phyloP scores from a whole-genome alignment of 129 eudicot species.

The Flaveria bidentis region DNA sequence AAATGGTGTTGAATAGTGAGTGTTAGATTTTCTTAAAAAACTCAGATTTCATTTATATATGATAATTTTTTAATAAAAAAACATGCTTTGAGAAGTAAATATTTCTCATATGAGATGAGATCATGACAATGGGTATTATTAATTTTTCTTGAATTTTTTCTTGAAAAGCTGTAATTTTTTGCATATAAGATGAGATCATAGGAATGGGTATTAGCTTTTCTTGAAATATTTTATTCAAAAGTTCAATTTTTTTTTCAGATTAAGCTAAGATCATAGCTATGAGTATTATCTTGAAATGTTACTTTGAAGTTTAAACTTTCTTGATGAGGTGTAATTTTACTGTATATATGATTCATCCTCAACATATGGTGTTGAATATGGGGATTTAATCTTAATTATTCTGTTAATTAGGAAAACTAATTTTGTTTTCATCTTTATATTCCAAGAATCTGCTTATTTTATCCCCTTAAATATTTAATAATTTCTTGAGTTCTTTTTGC shows the following conservation, averaged over 20 bases:
- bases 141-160: background rate
- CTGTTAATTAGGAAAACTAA: background rate
- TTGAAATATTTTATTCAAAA: slow-evolving; percentile 19
- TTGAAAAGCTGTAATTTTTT: background rate
- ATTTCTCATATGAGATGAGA: slow-evolving; percentile 4
- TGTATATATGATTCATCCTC: slow-evolving; percentile 5
- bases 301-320: background rate
- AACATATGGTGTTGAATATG: slow-evolving; percentile 1
- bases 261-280: slow-evolving; percentile 12
- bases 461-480: background rate
- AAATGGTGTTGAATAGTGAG: slow-evolving; percentile 6
- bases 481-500: slow-evolving; percentile 14
- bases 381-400: slow-evolving; percentile 1
- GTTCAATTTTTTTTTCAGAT: background rate
- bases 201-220: slow-evolving; percentile 21
- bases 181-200: slow-evolving; percentile 13
- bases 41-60: too few species aligned
- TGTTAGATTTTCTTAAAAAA: too few species aligned
- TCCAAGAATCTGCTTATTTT: slow-evolving; percentile 2
- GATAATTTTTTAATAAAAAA: background rate
- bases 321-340: slow-evolving; percentile 7
- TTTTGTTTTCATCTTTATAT: background rate
- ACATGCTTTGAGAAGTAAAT: slow-evolving; percentile 1
- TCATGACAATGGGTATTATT: background rate
- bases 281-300: slow-evolving; percentile 11